phyloP scores from a whole-genome alignment of 2,329 filamentous ascomycete species.

The Trichothecium sympodiale region DNA sequence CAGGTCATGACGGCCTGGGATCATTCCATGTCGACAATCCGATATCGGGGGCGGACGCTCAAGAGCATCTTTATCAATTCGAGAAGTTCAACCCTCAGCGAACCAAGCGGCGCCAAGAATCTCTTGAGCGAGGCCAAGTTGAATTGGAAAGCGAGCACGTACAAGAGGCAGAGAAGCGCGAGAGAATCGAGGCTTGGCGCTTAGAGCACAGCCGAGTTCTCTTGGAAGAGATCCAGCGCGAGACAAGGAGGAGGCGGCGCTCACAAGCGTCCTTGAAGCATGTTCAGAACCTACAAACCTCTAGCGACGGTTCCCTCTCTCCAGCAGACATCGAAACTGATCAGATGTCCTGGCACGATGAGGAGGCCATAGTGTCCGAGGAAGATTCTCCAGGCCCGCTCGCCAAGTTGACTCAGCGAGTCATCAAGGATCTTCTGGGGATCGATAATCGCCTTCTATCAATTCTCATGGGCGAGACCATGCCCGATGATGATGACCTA shows the following conservation, averaged over 20 bases:
- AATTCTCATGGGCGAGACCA: conserved; percentile 73
- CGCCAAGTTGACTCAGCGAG: conserved; percentile 70
- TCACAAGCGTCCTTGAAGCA: conserved; percentile 38
- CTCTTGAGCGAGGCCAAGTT: conserved; percentile 37
- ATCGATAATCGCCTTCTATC: conserved; percentile 79
- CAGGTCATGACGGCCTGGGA: conserved; percentile 83
- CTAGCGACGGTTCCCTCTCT: neutral
- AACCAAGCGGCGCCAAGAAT: conserved; percentile 42
- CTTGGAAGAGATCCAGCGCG: conserved; percentile 78
- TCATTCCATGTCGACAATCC: conserved; percentile 61
- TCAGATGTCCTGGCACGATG: conserved; percentile 41
- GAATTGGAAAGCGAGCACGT: conserved; percentile 42
- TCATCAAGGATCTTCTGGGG: conserved; percentile 82
- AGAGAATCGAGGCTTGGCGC: conserved; percentile 84
- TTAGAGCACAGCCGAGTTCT: conserved; percentile 80
- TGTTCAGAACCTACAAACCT: conserved; percentile 17
- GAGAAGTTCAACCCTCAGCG: conserved; percentile 72
- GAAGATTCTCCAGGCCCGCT: conserved; percentile 57
- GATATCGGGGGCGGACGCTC: conserved; percentile 44
- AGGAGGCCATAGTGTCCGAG: conserved; percentile 31
- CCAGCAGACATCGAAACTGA: conserved; percentile 22
- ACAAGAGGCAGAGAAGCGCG: conserved; percentile 62
- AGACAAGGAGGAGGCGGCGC: conserved; percentile 60
- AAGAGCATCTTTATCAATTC: conserved; percentile 82
- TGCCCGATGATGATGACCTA: conserved; percentile 43